A percentile compares a stretch with the other conserved stretches of the same genome.
Evolutionary conservation across 1,139 yeast species (phyloP).

Genomic region (Pichiaceae sp.): DNA sequence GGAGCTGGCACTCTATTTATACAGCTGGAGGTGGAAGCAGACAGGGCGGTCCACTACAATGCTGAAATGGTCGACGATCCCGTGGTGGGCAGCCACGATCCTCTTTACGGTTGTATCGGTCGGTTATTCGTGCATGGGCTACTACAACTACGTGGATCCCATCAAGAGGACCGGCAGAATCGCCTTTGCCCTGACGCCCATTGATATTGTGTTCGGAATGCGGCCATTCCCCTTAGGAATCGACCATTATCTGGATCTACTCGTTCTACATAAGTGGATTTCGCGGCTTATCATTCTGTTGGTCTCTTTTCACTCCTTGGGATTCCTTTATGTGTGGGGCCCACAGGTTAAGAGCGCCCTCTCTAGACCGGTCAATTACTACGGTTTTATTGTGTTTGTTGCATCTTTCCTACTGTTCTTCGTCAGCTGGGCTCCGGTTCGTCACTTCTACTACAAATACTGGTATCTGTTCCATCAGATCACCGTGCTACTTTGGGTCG

Average conservation of each 20-base stretch:
- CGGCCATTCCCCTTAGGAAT: constrained; percentile 53
- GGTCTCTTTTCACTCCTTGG: constrained; percentile 48
- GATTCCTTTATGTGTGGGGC: constrained; percentile 43
- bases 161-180: constrained; percentile 46
- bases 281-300: constrained; percentile 54
- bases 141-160: constrained; percentile 4
- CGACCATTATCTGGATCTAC: constrained; percentile 46
- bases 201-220: constrained; percentile 51
- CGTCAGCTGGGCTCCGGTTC: constrained; percentile 47
- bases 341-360: constrained; percentile 30
- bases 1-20: constrained; percentile 12
- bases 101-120: constrained; percentile 5
- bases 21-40: constrained; percentile 19
- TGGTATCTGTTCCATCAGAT: constrained; percentile 66
- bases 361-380: constrained; percentile 39
- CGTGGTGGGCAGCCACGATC: constrained; percentile 8
- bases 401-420: constrained; percentile 37
- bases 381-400: constrained; percentile 50
- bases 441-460: constrained; percentile 43
- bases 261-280: constrained; percentile 73
- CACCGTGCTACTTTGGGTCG: constrained; percentile 56
- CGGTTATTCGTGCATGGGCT: constrained; percentile 3
- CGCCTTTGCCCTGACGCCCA: constrained; percentile 57
- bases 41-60: constrained; percentile 24
- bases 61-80: constrained; percentile 15